These are phyloP conservation scores for Coleophoma eucalyptorum DNA, from an alignment of 2,329 filamentous ascomycete genomes.

Conservation along the genomic window DNA sequence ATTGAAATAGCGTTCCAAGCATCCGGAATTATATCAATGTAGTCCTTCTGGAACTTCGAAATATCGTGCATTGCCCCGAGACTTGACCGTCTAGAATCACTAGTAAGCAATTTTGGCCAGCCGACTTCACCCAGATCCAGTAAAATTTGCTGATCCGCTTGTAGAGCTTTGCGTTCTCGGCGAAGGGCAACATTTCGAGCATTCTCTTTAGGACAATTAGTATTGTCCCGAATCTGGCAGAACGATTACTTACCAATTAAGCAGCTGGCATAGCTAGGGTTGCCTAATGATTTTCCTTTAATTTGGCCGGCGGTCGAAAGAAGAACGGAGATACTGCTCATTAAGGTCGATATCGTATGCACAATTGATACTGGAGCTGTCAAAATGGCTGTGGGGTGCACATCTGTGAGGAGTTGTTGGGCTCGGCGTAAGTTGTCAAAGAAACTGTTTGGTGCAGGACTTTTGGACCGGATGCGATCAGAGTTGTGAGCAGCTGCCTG, in stretches of 20 bases:
- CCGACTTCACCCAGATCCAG: constrained; percentile 28
- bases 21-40: constrained; percentile 78
- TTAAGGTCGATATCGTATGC: constrained; percentile 57
- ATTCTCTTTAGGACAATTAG: constrained; percentile 42
- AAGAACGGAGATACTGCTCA: constrained; percentile 63
- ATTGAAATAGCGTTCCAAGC: constrained; percentile 86
- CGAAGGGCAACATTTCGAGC: constrained; percentile 66
- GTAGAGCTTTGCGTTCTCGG: constrained; percentile 56
- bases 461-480: constrained; percentile 14
- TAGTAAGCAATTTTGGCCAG: constrained; percentile 37
- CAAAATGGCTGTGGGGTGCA: constrained; percentile 44
- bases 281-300: constrained; percentile 40
- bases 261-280: constrained; percentile 56
- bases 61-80: constrained; percentile 48
- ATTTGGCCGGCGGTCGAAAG: constrained; percentile 56
- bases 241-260: constrained; percentile 37
- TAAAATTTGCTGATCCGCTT: constrained; percentile 13
- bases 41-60: constrained; percentile 69
- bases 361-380: constrained; percentile 54
- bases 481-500: constrained; percentile 7
- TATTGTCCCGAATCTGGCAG: too few species aligned
- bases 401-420: constrained; percentile 60
- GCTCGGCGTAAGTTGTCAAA: constrained; percentile 51
- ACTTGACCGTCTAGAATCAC: constrained; percentile 38
- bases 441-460: constrained; percentile 29